A percentile compares a stretch with the other conserved stretches of the same genome.
These are phyloP conservation scores for Termitomyces sp. DNA, from an alignment of 768 basidiomycete species.

Conservation along the genomic window DNA sequence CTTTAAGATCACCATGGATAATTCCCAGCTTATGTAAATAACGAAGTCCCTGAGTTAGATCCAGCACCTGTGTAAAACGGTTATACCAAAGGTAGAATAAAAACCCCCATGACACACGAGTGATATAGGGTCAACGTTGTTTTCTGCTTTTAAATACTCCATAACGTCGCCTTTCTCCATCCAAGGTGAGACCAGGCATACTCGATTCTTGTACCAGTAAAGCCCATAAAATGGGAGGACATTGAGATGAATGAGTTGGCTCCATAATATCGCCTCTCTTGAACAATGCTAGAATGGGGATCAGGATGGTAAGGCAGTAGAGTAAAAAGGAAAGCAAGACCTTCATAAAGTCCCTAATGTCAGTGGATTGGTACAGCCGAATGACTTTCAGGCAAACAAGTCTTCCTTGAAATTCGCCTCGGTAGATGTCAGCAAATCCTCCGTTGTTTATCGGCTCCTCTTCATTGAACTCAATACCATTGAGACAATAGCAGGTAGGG, in stretches of 20 bases:
- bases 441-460: background rate
- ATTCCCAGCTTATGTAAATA: background rate
- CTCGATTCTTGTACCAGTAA: background rate
- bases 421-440: slow-evolving; percentile 1
- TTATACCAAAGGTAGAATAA: background rate
- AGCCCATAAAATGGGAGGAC: background rate
- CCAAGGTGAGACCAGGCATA: background rate
- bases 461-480: background rate
- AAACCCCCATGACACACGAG: background rate
- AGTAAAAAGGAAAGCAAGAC: background rate
- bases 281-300: background rate
- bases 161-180: background rate
- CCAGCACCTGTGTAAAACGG: background rate
- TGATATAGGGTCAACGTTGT: background rate
- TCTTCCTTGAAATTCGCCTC: background rate
- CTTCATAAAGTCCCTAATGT: background rate
- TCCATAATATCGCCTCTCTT: slow-evolving; percentile 1
- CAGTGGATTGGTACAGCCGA: background rate
- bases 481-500: background rate
- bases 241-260: background rate
- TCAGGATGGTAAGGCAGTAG: background rate
- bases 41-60: background rate
- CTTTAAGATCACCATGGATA: background rate
- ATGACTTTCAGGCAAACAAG: background rate
- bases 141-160: background rate